phyloP scores from a whole-genome alignment of 2,329 filamentous ascomycete genomes.

The Tothia fuscella region DNA sequence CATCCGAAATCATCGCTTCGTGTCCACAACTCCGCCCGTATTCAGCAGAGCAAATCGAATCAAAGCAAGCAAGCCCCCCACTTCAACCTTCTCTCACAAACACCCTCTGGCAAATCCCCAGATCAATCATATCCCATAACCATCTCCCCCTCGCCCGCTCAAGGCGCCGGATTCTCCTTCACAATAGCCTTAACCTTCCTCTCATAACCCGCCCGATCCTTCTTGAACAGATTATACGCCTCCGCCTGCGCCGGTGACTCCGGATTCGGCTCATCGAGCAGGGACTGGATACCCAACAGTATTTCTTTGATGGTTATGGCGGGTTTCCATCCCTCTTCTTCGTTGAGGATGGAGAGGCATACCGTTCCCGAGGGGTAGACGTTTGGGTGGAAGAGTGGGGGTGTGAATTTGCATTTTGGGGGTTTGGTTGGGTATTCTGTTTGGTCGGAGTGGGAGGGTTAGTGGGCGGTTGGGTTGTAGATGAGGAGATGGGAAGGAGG shows the following conservation, averaged over 20 bases:
- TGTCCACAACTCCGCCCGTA: too few species aligned
- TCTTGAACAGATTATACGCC: conserved; percentile 93
- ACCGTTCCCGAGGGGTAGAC: conserved; percentile 98
- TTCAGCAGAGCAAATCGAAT: too few species aligned
- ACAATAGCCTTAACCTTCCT: conserved; percentile 77
- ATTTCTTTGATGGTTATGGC: conserved; percentile 99
- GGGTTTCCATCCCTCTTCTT: conserved; percentile 97
- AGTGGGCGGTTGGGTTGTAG: not conserved
- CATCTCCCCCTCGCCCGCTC: not conserved
- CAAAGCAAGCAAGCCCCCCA: too few species aligned
- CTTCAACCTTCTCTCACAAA: too few species aligned
- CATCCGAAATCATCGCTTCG: too few species aligned
- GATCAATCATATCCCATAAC: too few species aligned
- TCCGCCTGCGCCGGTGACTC: conserved; percentile 95
- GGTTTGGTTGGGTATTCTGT: conserved; percentile 97
- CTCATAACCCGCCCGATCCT: conserved; percentile 78
- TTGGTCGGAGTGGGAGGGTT: conserved; percentile 5
- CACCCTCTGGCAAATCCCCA: too few species aligned
- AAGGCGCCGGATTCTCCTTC: conserved; percentile 74
- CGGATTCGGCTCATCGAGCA: conserved; percentile 92
- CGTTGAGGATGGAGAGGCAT: conserved; percentile 92
- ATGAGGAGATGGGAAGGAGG: not conserved
- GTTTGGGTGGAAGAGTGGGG: conserved; percentile 94
- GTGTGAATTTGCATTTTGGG: conserved; percentile 96
- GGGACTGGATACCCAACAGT: conserved; percentile 85